Evolutionary conservation across 345 rosid genomes (phyloP).

Genomic region (Eucalyptus tenuipes): DNA sequence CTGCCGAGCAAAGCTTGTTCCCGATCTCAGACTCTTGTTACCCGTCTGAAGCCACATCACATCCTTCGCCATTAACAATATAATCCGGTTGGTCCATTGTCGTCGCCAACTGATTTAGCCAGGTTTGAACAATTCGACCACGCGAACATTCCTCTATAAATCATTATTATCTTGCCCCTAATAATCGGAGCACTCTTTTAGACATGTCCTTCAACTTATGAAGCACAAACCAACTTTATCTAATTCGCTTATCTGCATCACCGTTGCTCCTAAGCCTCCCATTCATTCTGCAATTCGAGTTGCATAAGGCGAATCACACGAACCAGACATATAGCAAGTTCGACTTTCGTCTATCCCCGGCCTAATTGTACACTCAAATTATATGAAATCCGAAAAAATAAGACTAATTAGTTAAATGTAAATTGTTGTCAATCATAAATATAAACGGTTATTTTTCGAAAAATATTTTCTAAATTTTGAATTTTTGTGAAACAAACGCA

Average conservation of each 20-base stretch:
- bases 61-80: neutral
- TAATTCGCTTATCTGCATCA: neutral
- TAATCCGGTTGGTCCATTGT: neutral
- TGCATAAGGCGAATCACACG: neutral
- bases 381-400: neutral
- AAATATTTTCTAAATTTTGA: no score
- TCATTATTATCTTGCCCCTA: neutral
- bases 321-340: neutral
- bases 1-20: neutral
- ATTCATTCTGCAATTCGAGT: neutral
- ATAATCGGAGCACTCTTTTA: neutral
- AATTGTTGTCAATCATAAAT: no score
- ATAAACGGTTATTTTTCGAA: no score
- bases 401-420: neutral
- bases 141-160: neutral
- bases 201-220: neutral
- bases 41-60: rapidly evolving
- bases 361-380: neutral
- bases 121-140: neutral
- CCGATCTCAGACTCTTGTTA: neutral
- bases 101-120: neutral
- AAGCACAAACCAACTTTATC: neutral
- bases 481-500: no score
- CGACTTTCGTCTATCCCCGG: neutral
- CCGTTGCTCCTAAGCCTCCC: neutral